A percentile compares a stretch with the other conserved stretches of the same genome.
Evolutionary conservation across 108 stramenopile genomes (phyloP).

Genomic region (Conticribra guillardii): DNA sequence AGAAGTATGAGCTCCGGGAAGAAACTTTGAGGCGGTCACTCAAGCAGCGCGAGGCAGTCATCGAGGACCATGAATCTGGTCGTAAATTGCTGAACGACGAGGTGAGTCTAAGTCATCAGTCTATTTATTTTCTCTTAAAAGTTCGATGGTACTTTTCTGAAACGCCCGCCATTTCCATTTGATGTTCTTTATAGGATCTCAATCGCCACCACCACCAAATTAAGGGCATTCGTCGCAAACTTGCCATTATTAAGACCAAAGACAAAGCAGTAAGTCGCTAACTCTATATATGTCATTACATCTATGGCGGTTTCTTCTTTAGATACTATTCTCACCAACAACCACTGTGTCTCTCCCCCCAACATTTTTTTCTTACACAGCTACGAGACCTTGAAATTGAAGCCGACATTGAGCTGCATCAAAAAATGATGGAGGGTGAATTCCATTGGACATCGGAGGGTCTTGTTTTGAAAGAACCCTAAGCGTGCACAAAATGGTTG

Average conservation of each 20-base stretch:
- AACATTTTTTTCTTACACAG: not conserved
- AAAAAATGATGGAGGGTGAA: constrained; percentile 27
- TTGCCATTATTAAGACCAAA: not conserved
- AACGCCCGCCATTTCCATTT: too few species aligned
- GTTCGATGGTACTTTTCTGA: not conserved
- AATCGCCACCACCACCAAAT: not conserved
- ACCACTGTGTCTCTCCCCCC: too few species aligned
- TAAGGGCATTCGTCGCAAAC: not conserved
- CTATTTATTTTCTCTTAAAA: not conserved
- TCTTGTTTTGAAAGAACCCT: constrained; percentile 15
- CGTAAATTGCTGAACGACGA: constrained; percentile 15
- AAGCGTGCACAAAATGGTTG: not conserved
- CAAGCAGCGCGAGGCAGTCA: constrained; percentile 6
- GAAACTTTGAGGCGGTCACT: constrained; percentile 3
- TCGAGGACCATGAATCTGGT: constrained; percentile 20
- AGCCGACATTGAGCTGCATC: constrained; percentile 10
- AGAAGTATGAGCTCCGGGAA: constrained; percentile 6
- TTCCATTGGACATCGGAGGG: constrained; percentile 19
- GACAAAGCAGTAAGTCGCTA: not conserved
- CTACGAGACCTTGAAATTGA: constrained; percentile 14
- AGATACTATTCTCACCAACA: too few species aligned
- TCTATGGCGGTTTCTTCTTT: too few species aligned
- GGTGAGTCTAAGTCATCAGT: not conserved
- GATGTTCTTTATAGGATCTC: not conserved
- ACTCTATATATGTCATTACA: not conserved